These are phyloP conservation scores for Vitis amurensis DNA, from an alignment of 164 flowering plant genomes.

Conservation along the genomic window DNA sequence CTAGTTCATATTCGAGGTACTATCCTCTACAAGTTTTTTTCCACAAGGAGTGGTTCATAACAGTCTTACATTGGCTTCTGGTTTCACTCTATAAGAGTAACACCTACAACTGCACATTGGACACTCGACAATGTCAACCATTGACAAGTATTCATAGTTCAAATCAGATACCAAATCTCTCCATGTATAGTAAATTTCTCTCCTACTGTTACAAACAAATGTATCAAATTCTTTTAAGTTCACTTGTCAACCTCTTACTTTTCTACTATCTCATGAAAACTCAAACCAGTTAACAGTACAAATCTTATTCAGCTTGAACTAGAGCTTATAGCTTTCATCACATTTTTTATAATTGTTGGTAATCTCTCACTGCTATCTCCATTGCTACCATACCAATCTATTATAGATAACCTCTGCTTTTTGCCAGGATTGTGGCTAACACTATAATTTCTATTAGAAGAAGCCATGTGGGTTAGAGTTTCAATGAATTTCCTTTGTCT, in stretches of 20 bases:
- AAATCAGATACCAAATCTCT: conserved; percentile 49
- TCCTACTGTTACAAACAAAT: conserved; percentile 67
- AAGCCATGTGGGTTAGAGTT: conserved; percentile 34
- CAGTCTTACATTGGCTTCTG: conserved; percentile 55
- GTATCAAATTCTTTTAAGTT: conserved; percentile 65
- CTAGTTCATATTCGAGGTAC: too few relatives aligned
- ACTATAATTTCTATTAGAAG: conserved; percentile 23
- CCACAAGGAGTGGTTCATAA: background rate
- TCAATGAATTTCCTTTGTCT: conserved; percentile 61
- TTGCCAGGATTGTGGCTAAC: conserved; percentile 51
- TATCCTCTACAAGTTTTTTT: background rate
- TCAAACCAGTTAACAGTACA: conserved; percentile 56
- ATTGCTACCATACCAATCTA: conserved; percentile 51
- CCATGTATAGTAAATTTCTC: conserved; percentile 73
- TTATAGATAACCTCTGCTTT: conserved; percentile 55
- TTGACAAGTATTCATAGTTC: conserved; percentile 45
- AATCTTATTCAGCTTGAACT: conserved; percentile 45
- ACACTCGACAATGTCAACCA: conserved; percentile 41
- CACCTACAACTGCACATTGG: conserved; percentile 45
- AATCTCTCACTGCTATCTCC: conserved; percentile 35
- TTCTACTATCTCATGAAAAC: conserved; percentile 47
- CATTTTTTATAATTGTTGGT: conserved; percentile 31
- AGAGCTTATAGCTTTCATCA: conserved; percentile 34
- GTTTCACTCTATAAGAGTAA: conserved; percentile 55
- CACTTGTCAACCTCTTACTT: conserved; percentile 39